Percentiles rank a stretch among this genome's conserved stretches.
Conservation (phyloP, 2,329 filamentous ascomycete species). For the Verticillium zaregamsianum region DNA sequence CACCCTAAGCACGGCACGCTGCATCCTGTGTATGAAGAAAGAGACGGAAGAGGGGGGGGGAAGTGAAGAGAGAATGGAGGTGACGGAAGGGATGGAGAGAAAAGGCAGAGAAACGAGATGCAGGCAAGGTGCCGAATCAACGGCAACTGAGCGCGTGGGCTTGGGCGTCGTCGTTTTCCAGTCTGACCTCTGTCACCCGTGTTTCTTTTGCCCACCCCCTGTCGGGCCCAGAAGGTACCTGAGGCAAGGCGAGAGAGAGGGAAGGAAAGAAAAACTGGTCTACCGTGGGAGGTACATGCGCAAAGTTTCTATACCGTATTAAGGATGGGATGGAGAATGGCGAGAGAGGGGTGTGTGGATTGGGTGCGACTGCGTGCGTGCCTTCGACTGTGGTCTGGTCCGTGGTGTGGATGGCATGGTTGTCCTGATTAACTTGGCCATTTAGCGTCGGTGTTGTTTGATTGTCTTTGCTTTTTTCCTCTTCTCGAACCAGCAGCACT, state of each 20-base stretch:
- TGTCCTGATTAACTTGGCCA: constrained; percentile 12
- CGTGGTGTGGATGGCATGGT: constrained; percentile 6
- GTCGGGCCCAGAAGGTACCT: not conserved
- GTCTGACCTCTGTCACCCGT: not conserved
- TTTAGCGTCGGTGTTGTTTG: constrained; percentile 8
- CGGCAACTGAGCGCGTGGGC: not conserved
- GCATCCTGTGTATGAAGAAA: constrained; percentile 11
- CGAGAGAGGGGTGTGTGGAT: constrained; percentile 13
- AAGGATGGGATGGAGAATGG: not conserved
- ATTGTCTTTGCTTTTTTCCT: constrained; percentile 8
- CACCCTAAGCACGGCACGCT: constrained; percentile 14
- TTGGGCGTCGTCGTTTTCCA: not conserved
- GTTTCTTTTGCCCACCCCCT: not conserved
- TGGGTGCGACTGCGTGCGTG: constrained; percentile 13
- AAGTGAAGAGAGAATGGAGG: constrained; percentile 4
- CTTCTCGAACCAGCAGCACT: not conserved
- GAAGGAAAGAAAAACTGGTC: not conserved
- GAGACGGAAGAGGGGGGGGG: constrained; percentile 2
- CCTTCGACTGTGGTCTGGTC: constrained; percentile 11
- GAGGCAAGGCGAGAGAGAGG: not conserved
- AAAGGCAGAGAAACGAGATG: constrained; percentile 1
- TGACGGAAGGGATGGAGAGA: constrained; percentile 12
- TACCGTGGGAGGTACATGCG: not conserved
- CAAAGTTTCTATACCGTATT: not conserved
- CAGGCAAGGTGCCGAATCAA: not conserved